Percentiles rank a stretch among this genome's conserved stretches.
phyloP scores from a whole-genome alignment of 805 yeast species.

The Yarrowia sp. region DNA sequence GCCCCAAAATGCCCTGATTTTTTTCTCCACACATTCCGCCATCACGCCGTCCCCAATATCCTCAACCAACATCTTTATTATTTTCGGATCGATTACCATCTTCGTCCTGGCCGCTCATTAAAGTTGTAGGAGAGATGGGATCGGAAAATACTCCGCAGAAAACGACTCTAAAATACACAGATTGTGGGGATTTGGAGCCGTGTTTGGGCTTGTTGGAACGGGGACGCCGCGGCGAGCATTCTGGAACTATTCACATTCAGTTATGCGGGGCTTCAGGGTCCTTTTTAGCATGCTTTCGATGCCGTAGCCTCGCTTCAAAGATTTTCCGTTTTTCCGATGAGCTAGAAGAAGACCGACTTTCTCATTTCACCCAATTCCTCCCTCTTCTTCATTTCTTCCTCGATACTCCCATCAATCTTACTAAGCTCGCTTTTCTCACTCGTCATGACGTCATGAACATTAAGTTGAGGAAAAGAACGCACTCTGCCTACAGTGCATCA shows the following conservation, averaged over 20 bases:
- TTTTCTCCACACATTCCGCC: neutral
- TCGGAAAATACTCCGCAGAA: neutral
- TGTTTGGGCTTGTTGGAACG: neutral
- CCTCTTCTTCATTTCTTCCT: too few relatives aligned
- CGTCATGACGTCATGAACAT: too few relatives aligned
- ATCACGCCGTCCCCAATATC: neutral
- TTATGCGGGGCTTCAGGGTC: too few relatives aligned
- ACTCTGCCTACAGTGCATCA: too few relatives aligned
- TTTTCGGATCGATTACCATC: slow-evolving; percentile 7
- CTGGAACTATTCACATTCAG: neutral
- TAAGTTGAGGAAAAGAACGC: neutral
- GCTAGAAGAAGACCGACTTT: too few relatives aligned
- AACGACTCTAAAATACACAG: neutral
- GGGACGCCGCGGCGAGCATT: neutral
- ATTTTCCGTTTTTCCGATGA: neutral
- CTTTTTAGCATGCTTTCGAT: too few relatives aligned
- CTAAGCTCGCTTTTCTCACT: too few relatives aligned
- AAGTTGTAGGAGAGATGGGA: neutral
- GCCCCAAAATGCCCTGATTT: too few relatives aligned
- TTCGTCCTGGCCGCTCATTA: neutral
- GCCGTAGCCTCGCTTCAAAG: too few relatives aligned
- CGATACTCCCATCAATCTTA: too few relatives aligned
- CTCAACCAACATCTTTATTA: neutral
- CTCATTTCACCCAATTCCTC: too few relatives aligned
- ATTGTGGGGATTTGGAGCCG: neutral